A percentile compares a stretch with the other conserved stretches of the same genome.
Evolutionary conservation across 208 protist species (phyloP).

Genomic region (Porcisia hertigi): DNA sequence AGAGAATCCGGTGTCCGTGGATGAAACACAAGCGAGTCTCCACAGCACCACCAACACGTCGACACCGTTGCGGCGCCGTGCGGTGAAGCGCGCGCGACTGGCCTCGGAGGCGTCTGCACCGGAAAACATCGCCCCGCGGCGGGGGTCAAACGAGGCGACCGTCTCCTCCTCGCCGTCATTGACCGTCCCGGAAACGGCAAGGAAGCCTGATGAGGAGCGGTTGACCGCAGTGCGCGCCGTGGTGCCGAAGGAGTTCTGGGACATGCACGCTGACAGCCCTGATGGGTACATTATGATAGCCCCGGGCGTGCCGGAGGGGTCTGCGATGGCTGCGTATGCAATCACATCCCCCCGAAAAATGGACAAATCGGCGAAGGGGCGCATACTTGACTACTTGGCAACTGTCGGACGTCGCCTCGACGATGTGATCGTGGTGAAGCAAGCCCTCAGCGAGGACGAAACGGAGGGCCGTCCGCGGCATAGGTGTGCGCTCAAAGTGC

Average conservation of each 20-base stretch:
- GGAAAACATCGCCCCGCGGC: no score
- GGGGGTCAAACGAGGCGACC: not conserved
- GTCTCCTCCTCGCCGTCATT: not conserved
- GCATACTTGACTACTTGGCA: slow-evolving; percentile 68
- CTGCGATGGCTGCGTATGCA: slow-evolving; percentile 17
- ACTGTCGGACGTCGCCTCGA: slow-evolving; percentile 65
- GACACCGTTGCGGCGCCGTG: slow-evolving; percentile 12
- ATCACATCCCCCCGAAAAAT: slow-evolving; percentile 24
- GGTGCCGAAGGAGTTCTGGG: slow-evolving; percentile 57
- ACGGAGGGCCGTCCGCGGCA: slow-evolving; percentile 34
- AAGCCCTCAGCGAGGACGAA: slow-evolving; percentile 46
- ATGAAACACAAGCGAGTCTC: not conserved
- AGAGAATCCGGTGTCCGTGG: not conserved
- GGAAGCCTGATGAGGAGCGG: not conserved
- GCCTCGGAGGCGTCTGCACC: slow-evolving; percentile 7
- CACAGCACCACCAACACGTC: not conserved
- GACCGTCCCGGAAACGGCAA: not conserved
- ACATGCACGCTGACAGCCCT: slow-evolving; percentile 57
- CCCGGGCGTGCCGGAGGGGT: slow-evolving; percentile 30
- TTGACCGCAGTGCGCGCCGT: slow-evolving; percentile 16
- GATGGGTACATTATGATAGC: slow-evolving; percentile 78
- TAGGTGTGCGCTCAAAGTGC: slow-evolving; percentile 58
- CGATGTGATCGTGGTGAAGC: slow-evolving; percentile 64
- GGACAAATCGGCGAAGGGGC: slow-evolving; percentile 55
- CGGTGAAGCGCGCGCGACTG: slow-evolving; percentile 30